Evolutionary conservation across 805 yeast genomes (phyloP), one percentile per base, ranked within the genome.

Genomic region (Cyberlindnera euphorbiae): DNA sequence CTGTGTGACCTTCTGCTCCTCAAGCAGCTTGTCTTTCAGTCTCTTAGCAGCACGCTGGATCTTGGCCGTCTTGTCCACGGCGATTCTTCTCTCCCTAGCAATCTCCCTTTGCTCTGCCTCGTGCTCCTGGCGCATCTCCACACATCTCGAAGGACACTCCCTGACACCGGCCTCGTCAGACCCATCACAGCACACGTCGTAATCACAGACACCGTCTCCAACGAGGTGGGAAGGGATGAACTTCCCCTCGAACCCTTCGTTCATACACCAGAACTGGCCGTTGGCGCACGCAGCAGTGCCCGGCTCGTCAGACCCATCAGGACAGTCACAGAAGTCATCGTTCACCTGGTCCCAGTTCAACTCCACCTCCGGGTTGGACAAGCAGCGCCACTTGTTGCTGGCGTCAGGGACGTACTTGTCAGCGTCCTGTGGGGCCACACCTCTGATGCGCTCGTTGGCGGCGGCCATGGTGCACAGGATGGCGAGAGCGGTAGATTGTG

Each of bases 251-350:
- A 75, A 82, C 4, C 96, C 95, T 33, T 69, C 64, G 53, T 93
- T 93, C 8, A 59, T 73, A 61, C 98, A 90, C 58, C 76, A 88
- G 52, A 87, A 89, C 31, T 47, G 33, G 11, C 63, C 53, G 36
- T 60, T 42, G 13, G 59, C 52, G 58, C 97, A 90, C 0, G 96
- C 96, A 26, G 81, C 65, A 1, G 97, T 90, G 0, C 97, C 97
- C 0, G 97, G 96, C 58, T 93, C 97, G 62, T 93, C 98, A 5
- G 89, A 78, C 0, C 97, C 97, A 62, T 93, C 98, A 0, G 97
- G 97, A 63, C 97, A 90, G 53, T 93, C 97, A 61, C 97, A 90
- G 53, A 71, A 81, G 49, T 88, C 82, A 58, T 93, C 97, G 56
- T 90, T 90, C 49, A 90, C 71, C 52, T 79, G 83, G 25, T 64